Percentiles rank a stretch among this genome's conserved stretches.
Evolutionary conservation across 1,139 yeast species (phyloP).

Genomic region (Nadsonia commutata): DNA sequence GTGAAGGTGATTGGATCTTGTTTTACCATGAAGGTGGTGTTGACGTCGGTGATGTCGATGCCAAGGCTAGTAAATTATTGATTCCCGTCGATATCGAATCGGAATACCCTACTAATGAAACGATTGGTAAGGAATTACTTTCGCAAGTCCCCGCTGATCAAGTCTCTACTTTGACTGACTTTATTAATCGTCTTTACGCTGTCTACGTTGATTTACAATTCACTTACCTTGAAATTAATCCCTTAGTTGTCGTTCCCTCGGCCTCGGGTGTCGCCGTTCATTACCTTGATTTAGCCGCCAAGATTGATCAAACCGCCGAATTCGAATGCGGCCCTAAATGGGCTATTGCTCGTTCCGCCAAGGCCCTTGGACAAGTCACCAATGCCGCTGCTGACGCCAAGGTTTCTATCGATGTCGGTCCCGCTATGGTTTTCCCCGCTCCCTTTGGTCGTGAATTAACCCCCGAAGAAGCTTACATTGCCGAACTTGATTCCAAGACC

Average conservation of each 20-base stretch:
- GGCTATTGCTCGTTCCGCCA: conserved; percentile 32
- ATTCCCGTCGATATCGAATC: conserved; percentile 29
- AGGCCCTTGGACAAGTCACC: conserved; percentile 25
- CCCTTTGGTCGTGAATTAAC: conserved; percentile 33
- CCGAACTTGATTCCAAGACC: conserved; percentile 34
- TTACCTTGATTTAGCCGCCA: conserved; percentile 33
- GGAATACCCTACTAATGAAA: conserved; percentile 27
- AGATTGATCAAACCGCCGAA: conserved; percentile 34
- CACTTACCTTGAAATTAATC: conserved; percentile 34
- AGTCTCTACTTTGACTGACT: conserved; percentile 28
- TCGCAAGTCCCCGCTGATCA: conserved; percentile 27
- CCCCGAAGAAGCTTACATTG: conserved; percentile 32
- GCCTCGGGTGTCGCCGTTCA: conserved; percentile 28
- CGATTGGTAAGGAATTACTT: conserved; percentile 22
- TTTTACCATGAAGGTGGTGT: conserved; percentile 37
- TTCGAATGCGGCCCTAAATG: conserved; percentile 36
- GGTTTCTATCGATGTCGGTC: conserved; percentile 29
- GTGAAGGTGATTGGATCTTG: conserved; percentile 34
- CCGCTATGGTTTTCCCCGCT: conserved; percentile 35
- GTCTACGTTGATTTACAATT: conserved; percentile 33
- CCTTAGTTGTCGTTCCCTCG: conserved; percentile 30
- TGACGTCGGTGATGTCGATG: conserved; percentile 34
- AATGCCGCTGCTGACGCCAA: conserved; percentile 14
- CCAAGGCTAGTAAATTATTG: conserved; percentile 30
- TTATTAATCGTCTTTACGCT: conserved; percentile 32